Percentiles rank a stretch among this genome's conserved stretches.
phyloP scores from a whole-genome alignment of 208 protist genomes.

The Trichomonas vaginalis region DNA sequence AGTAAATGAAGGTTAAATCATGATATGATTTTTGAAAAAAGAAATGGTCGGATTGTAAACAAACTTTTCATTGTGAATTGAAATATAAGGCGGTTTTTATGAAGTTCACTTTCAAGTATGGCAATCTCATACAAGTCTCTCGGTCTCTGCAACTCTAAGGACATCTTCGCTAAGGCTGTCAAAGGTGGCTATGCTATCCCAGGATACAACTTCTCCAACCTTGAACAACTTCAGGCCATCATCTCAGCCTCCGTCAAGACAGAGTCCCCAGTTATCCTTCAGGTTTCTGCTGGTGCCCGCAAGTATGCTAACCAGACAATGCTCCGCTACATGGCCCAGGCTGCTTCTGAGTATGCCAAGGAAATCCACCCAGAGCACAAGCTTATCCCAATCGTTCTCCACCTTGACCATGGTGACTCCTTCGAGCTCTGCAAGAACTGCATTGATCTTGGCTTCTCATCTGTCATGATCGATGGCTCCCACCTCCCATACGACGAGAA shows the following conservation, averaged over 20 bases:
- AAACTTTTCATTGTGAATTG: too few relatives aligned
- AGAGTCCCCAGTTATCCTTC: constrained; percentile 43
- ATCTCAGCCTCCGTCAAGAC: constrained; percentile 28
- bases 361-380: constrained; percentile 27
- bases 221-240: constrained; percentile 41
- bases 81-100: too few relatives aligned
- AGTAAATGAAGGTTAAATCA: too few relatives aligned
- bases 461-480: constrained; percentile 49
- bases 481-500: constrained; percentile 38
- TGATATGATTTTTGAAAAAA: too few relatives aligned
- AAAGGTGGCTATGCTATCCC: constrained; percentile 38
- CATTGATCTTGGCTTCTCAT: constrained; percentile 39
- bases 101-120: background rate
- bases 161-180: constrained; percentile 32
- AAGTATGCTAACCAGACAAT: constrained; percentile 38
- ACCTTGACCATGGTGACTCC: constrained; percentile 39
- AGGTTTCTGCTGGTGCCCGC: constrained; percentile 37
- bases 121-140: background rate
- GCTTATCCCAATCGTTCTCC: constrained; percentile 33
- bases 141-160: background rate
- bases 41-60: too few relatives aligned
- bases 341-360: constrained; percentile 30
- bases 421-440: constrained; percentile 27
- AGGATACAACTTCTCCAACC: constrained; percentile 44
- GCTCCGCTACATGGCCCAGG: constrained; percentile 35